Evolutionary conservation across 2,329 filamentous ascomycete genomes (phyloP), one percentile per base, ranked within the genome.

Genomic region (Coniochaeta hoffmannii): DNA sequence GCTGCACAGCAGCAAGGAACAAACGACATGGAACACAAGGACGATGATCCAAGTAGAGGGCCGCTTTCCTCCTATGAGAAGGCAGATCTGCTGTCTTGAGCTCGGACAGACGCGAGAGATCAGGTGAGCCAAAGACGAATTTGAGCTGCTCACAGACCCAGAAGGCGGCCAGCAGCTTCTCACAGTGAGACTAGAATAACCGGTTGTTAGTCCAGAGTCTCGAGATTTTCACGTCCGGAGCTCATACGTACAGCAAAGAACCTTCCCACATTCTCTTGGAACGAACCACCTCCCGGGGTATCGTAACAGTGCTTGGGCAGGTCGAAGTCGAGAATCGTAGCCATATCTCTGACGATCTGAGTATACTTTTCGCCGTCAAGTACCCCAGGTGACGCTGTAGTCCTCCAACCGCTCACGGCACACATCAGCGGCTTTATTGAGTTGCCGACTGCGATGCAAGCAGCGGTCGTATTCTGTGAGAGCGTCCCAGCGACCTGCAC

Each of bases 371-470:
- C 24, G n/a, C 58, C 62, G 17, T 58, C 53, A 0, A 64, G 35
- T 1, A 61, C 57, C 5, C 55, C 53, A 2, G 3, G 15, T 0
- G 50, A 12, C 15, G 30, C 30, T 2, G 6, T 24, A 4, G 10
- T 4, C 5, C 38, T 32, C 61, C 61, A 64, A 0, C 60, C 61
- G 7, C 61, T 63, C 0, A 56, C 51, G 1, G 60, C 62, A 3
- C 55, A 54, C 7, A 53, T 57, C 8, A 56, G 36, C 3, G 60
- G 55, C 1, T 22, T 38, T 0, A 54, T 10, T 1, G 49, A 24
- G 0, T 9, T 26, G 1, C 44, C 53, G 0, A 57, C 55, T 1
- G 50, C 34, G 22, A 64, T 61, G 17, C 61, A 60, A 0, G 58
- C 61, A 0, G 41, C 28, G 0, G 61, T 63, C 1, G 58, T 9